Base-by-base conservation (phyloP, 139 green algal genomes). In the Chlorella sorokiniana region DNA sequence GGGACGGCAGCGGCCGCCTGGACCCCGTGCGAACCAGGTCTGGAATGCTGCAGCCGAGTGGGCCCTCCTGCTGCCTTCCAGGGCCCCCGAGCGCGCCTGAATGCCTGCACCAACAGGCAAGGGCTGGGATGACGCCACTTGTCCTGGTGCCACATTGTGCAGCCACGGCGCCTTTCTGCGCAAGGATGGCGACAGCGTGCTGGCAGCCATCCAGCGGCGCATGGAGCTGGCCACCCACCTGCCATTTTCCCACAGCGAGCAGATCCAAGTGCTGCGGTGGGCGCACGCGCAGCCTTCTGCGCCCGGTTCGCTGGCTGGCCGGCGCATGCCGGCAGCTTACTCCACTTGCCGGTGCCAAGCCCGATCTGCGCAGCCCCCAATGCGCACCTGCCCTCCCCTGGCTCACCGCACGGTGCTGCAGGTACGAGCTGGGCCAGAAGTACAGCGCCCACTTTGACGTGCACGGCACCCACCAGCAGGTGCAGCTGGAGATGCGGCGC, bases 361-460 rank as follows among this genome's bases (percentile, higher is more conserved):
- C n/a, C n/a, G n/a, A n/a, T n/a, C n/a, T n/a, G n/a, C n/a, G n/a
- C n/a, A n/a, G n/a, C n/a, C n/a, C n/a, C n/a, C n/a, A n/a, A n/a
- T n/a, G n/a, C n/a, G n/a, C n/a, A n/a, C n/a, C n/a, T n/a, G n/a
- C n/a, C n/a, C n/a, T n/a, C n/a, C n/a, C n/a, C n/a, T n/a, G n/a
- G n/a, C n/a, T n/a, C n/a, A n/a, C n/a, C n/a, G n/a, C n/a, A n/a
- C n/a, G n/a, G n/a, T n/a, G n/a, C n/a, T n/a, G 37, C 54, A 79
- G 73, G 38, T 79, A 79, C 37, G 73, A 79, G 52, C 35, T 67
- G 25, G 73, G 41, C 23, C 73, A 79, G 23, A 61, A 79, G 73
- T 79, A 79, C 73, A 69, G 40, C 5, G 73, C 73, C 11, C 73
- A 79, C 54, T 79, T 27, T 10, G 73, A 79, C 25, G 70, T 77